phyloP scores from a whole-genome alignment of 2,329 filamentous ascomycete species.

The Cylindrodendrum hubeiense region DNA sequence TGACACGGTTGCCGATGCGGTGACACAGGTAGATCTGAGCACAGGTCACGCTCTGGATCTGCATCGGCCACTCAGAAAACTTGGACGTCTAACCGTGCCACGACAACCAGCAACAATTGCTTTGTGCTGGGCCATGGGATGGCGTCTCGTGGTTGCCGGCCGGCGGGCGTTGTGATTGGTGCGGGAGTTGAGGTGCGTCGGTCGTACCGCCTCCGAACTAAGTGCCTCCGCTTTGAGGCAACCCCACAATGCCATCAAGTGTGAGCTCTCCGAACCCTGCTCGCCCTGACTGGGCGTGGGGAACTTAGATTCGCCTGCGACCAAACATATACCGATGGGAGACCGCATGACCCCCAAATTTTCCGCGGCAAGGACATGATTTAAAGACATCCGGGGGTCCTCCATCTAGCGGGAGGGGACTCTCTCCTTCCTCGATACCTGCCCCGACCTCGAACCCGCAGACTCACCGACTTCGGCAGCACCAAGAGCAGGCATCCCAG shows the following conservation, averaged over 20 bases:
- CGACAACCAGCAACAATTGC: constrained; percentile 34
- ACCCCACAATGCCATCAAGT: constrained; percentile 44
- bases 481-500: constrained; percentile 24
- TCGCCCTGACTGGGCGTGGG: constrained; percentile 40
- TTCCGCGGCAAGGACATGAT: constrained; percentile 37
- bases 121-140: constrained; percentile 39
- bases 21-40: constrained; percentile 11
- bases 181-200: constrained; percentile 46
- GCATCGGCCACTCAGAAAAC: constrained; percentile 32
- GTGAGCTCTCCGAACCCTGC: constrained; percentile 37
- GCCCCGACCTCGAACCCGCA: constrained; percentile 16
- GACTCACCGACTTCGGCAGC: constrained; percentile 17
- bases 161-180: constrained; percentile 43
- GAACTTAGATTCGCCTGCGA: constrained; percentile 44
- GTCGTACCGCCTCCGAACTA: constrained; percentile 39
- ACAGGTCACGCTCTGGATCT: constrained; percentile 28
- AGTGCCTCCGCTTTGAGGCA: constrained; percentile 33
- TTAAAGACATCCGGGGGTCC: constrained; percentile 40
- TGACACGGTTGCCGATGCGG: not conserved
- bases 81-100: constrained; percentile 36
- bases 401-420: constrained; percentile 23
- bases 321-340: constrained; percentile 44
- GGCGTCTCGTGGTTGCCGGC: constrained; percentile 33
- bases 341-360: constrained; percentile 46
- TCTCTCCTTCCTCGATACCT: constrained; percentile 32